These are phyloP conservation scores for Achlya hypogyna DNA, from an alignment of 352 stramenopile species.

Conservation along the genomic window DNA sequence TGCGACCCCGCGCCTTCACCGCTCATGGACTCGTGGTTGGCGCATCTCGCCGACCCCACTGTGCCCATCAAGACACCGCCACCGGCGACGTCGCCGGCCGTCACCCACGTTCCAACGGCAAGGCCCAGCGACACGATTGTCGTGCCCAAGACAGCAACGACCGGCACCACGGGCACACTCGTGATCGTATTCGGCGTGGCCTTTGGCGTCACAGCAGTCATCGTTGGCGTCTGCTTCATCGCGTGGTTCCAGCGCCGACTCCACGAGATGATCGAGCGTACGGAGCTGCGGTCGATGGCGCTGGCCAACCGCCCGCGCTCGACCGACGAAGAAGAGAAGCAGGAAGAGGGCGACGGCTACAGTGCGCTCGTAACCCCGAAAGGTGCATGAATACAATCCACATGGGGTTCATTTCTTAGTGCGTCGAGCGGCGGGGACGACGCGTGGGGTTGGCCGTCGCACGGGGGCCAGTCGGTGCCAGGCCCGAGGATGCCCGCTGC, in stretches of 20 bases:
- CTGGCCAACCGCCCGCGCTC: neutral
- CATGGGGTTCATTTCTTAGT: neutral
- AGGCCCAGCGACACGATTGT: neutral
- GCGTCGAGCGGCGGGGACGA: neutral
- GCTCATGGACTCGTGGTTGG: conserved; percentile 5
- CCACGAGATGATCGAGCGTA: conserved; percentile 10
- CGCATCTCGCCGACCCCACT: neutral
- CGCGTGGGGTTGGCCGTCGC: neutral
- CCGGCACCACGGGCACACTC: neutral
- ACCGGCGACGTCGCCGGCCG: neutral
- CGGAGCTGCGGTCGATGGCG: neutral
- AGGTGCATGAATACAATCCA: neutral
- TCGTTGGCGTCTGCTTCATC: conserved; percentile 20
- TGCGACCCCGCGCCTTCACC: neutral
- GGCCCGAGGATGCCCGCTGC: neutral
- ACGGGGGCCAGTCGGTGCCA: neutral
- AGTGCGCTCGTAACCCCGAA: neutral
- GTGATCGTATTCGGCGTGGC: conserved; percentile 8
- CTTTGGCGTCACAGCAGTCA: conserved; percentile 9
- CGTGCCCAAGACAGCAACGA: neutral
- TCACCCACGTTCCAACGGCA: neutral
- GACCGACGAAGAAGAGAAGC: neutral
- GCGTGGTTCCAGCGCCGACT: conserved; percentile 12
- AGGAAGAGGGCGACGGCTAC: neutral
- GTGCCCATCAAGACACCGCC: neutral